Base-by-base conservation (phyloP, 768 basidiomycete species). In the Suillus tomentosus region DNA sequence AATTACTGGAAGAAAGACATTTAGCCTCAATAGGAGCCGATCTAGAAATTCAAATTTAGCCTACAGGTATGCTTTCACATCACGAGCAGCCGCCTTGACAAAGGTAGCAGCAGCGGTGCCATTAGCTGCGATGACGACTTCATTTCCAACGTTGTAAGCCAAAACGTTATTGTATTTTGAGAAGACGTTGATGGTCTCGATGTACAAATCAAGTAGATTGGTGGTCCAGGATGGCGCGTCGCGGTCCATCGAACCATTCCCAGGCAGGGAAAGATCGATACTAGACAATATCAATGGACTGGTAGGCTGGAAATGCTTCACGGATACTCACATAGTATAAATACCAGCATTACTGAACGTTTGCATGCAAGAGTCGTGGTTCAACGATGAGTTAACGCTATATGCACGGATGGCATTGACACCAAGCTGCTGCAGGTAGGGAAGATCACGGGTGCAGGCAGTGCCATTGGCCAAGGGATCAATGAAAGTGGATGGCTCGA, bases 61-160 rank as follows among this genome's bases (percentile, higher is more conserved):
- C 71, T 66, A 90, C 86, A 97, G 81, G 75, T 95, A 96, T 8
- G 94, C 85, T 73, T 88, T 95, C 67, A 86, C 79, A 73, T 97
- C 95, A 45, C 95, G 87, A 34, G 94, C 93, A 27, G 95, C 95
- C 45, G 94, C 94, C 75, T 95, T 96, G 72, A 97, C 85, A 74
- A 85, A 97, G 6, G 94, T 84, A 17, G 88, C 86, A 11, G 89
- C 85, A 37, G 78, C 79, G 17, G 92, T 92, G 60, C 78, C 77
- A 48, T 83, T 82, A 22, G 78, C 54, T 11, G 81, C 72, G 31
- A 83, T 82, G 39, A 88, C 90, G 34, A 85, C 82, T 68, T 96
- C 95, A 71, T 97, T 97, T 24, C 94, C 95, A 64, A 97, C 83
- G 71, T 96, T 96, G 78, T 83, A 96, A 13, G 88, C 95, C 62